These are phyloP conservation scores for Ophiostoma angusticollis DNA, from an alignment of 2,329 filamentous ascomycete genomes.

Conservation along the genomic window DNA sequence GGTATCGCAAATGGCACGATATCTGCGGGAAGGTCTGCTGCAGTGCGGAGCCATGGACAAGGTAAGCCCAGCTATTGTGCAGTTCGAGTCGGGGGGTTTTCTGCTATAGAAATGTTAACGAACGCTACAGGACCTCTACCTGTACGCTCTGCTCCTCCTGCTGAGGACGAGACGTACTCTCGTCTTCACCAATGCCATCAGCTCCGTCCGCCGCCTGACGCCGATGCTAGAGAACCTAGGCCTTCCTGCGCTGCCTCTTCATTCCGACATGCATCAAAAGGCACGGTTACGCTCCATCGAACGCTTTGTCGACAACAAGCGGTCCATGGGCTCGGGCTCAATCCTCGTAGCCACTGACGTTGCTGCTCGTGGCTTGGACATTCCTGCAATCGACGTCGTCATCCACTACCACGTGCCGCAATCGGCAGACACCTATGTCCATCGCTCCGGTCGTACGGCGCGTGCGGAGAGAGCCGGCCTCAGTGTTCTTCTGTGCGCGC, in stretches of 20 bases:
- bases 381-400: constrained; percentile 76
- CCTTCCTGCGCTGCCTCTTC: constrained; percentile 63
- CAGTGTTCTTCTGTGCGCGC: constrained; percentile 78
- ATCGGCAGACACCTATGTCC: constrained; percentile 85
- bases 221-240: constrained; percentile 75
- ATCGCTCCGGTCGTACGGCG: constrained; percentile 87
- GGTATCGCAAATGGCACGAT: constrained; percentile 72
- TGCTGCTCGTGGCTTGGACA: constrained; percentile 85
- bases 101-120: too few relatives aligned
- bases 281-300: constrained; percentile 87
- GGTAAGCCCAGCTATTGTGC: constrained; percentile 28
- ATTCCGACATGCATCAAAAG: constrained; percentile 94
- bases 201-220: constrained; percentile 72
- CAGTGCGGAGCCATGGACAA: constrained; percentile 93
- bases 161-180: constrained; percentile 71
- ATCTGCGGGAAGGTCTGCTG: constrained; percentile 76
- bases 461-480: constrained; percentile 66
- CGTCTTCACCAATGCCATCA: constrained; percentile 93
- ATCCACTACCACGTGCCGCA: constrained; percentile 93
- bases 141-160: constrained; percentile 76
- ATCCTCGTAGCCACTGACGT: constrained; percentile 90
- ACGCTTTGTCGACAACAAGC: constrained; percentile 59
- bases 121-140: constrained; percentile 70
- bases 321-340: constrained; percentile 36
- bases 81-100: too few relatives aligned